phyloP scores from a whole-genome alignment of 345 rosid genomes.

The Eucalyptus curtisii region DNA sequence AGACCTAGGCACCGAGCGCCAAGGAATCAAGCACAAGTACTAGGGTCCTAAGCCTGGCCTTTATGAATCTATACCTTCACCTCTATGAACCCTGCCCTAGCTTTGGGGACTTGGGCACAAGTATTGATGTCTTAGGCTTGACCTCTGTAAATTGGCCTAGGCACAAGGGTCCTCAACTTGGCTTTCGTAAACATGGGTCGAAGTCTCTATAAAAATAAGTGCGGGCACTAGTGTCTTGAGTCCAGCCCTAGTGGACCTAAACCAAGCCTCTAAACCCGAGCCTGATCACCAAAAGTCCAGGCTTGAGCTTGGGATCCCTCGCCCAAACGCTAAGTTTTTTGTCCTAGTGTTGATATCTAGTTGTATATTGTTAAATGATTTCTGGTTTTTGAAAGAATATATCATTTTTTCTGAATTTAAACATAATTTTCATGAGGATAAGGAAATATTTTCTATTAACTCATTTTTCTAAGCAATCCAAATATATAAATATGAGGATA shows the following conservation, averaged over 20 bases:
- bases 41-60: background rate
- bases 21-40: background rate
- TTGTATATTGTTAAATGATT: background rate
- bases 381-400: background rate
- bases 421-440: background rate
- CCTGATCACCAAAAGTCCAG: background rate
- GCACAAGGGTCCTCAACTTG: background rate
- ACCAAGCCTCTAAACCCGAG: background rate
- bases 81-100: background rate
- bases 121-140: accelerated
- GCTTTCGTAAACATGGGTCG: background rate
- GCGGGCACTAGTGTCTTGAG: background rate
- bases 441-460: accelerated
- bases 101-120: background rate
- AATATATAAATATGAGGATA: background rate
- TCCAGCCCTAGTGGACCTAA: background rate
- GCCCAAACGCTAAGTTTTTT: background rate
- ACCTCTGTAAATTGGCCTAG: background rate
- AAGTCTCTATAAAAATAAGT: background rate
- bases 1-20: too few relatives aligned
- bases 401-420: background rate
- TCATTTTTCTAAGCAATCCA: background rate
- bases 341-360: background rate
- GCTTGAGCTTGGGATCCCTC: background rate
- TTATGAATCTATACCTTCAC: background rate